These are phyloP conservation scores for Aschersonia sp. DNA, from an alignment of 2,329 filamentous ascomycete genomes.

Conservation along the genomic window DNA sequence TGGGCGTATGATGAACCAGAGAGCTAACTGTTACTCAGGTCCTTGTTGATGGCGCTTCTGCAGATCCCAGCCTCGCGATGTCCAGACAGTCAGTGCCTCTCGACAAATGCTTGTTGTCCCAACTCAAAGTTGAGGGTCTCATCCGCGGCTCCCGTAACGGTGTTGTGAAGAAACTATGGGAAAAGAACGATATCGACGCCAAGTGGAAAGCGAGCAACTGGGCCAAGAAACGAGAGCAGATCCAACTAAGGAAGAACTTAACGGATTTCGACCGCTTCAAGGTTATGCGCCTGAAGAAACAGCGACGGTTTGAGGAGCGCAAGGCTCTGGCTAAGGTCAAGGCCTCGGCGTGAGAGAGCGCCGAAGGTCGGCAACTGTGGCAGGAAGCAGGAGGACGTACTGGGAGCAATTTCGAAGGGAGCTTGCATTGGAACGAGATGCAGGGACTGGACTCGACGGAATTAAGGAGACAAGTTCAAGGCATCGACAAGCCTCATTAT, in stretches of 20 bases:
- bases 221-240: slow-evolving; percentile 85
- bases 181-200: slow-evolving; percentile 77
- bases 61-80: slow-evolving; percentile 64
- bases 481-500: slow-evolving; percentile 17
- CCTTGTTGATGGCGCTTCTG: slow-evolving; percentile 87
- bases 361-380: slow-evolving; percentile 14
- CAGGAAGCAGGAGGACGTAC: slow-evolving; percentile 9
- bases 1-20: background rate
- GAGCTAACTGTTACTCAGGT: slow-evolving; percentile 40
- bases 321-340: slow-evolving; percentile 92
- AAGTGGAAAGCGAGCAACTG: slow-evolving; percentile 88
- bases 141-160: slow-evolving; percentile 74
- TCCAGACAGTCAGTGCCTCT: slow-evolving; percentile 79
- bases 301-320: slow-evolving; percentile 95
- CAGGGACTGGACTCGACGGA: slow-evolving; percentile 16
- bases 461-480: slow-evolving; percentile 14
- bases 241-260: slow-evolving; percentile 74
- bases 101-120: slow-evolving; percentile 74
- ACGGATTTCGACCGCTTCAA: slow-evolving; percentile 99
- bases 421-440: slow-evolving; percentile 22
- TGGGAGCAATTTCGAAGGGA: slow-evolving; percentile 14
- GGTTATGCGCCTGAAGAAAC: slow-evolving; percentile 98
- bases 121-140: slow-evolving; percentile 74
- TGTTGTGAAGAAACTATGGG: slow-evolving; percentile 78
- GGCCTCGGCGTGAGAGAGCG: slow-evolving; percentile 52